Evolutionary conservation across 768 basidiomycete genomes (phyloP).

Genomic region (Pholiota molesta): DNA sequence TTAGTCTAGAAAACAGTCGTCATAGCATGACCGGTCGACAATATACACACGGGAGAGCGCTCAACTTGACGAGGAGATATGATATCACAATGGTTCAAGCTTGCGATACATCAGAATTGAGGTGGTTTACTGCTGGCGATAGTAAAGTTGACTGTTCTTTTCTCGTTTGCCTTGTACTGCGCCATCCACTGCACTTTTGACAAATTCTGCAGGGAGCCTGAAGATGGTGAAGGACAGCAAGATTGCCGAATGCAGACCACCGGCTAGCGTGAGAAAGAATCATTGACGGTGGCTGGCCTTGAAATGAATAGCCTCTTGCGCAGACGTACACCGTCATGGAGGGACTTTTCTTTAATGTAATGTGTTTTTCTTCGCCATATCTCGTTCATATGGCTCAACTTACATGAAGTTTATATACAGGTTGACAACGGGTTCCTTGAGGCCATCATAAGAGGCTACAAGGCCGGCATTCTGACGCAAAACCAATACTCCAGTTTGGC

Average conservation of each 20-base stretch:
- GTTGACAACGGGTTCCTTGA: conserved; percentile 77
- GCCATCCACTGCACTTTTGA: too few species aligned
- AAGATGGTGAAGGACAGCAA: neutral
- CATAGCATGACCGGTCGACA: neutral
- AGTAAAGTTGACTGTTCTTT: neutral
- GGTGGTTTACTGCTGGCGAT: neutral
- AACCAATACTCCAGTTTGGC: conserved; percentile 90
- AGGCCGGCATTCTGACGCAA: conserved; percentile 87
- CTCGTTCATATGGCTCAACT: conserved; percentile 25
- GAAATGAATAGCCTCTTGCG: neutral
- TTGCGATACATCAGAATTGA: neutral
- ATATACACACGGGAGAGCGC: neutral
- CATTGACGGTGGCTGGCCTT: neutral
- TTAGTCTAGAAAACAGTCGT: neutral
- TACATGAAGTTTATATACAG: conserved; percentile 40
- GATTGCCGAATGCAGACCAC: neutral
- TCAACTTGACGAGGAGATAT: neutral
- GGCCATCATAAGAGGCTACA: conserved; percentile 89
- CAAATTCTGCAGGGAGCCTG: too few species aligned
- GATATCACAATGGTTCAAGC: neutral
- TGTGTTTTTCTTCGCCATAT: conserved; percentile 5
- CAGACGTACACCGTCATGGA: conserved; percentile 56
- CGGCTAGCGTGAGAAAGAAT: neutral
- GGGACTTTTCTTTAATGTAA: conserved; percentile 88
- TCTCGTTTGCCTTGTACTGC: neutral